Percentiles rank a stretch among this genome's conserved stretches.
These are phyloP conservation scores for Mycena belliarum DNA, from an alignment of 768 basidiomycete genomes.

Conservation along the genomic window DNA sequence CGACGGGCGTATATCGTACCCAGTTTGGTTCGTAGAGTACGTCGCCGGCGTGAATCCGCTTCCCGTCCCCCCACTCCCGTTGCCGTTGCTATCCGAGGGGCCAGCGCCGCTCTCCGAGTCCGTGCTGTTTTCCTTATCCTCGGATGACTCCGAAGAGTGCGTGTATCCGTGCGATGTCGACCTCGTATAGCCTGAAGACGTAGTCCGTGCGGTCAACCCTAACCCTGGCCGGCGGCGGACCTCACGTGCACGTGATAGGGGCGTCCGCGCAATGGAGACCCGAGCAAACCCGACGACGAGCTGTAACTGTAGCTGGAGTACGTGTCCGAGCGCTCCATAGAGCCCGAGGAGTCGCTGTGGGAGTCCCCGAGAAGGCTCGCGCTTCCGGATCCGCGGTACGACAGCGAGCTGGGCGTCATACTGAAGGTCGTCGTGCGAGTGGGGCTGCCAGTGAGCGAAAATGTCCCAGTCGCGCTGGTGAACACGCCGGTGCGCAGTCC, in stretches of 20 bases:
- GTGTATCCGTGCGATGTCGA: conserved; percentile 1
- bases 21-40: conserved; percentile 47
- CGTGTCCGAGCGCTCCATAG: conserved; percentile 37
- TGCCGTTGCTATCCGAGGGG: conserved; percentile 14
- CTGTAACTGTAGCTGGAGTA: conserved; percentile 17
- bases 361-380: conserved; percentile 19
- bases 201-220: conserved; percentile 44
- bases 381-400: conserved; percentile 19
- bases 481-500: conserved; percentile 19
- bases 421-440: conserved; percentile 35
- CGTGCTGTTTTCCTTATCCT: conserved; percentile 20
- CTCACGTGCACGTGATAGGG: conserved; percentile 15
- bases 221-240: conserved; percentile 32
- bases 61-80: conserved; percentile 21
- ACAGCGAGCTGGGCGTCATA: conserved; percentile 14
- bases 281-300: conserved; percentile 1
- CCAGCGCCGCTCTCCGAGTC: background rate
- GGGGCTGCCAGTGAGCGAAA: conserved; percentile 39
- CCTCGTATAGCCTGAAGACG: conserved; percentile 47
- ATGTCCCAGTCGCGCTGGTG: conserved; percentile 4
- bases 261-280: background rate
- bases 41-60: conserved; percentile 32
- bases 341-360: conserved; percentile 28
- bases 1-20: conserved; percentile 54
- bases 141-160: conserved; percentile 4